A percentile compares a stretch with the other conserved stretches of the same genome.
phyloP scores from a whole-genome alignment of 169 alveolate genomes.

The Plasmodium ovale region DNA sequence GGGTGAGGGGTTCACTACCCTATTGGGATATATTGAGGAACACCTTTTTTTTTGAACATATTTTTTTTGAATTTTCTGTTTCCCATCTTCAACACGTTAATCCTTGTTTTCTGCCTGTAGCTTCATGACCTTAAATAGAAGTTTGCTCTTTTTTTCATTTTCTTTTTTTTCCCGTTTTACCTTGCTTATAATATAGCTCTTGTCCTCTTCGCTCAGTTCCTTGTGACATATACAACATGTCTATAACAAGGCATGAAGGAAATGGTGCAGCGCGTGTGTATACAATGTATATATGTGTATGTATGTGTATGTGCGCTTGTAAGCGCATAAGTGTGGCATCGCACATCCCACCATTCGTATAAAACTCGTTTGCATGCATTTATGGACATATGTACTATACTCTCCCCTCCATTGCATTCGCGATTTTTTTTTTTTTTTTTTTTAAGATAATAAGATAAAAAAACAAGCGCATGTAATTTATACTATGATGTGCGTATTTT shows the following conservation, averaged over 20 bases:
- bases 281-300: background rate
- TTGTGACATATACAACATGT: slow-evolving; percentile 73
- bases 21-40: background rate
- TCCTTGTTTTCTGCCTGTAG: slow-evolving; percentile 34
- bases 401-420: background rate
- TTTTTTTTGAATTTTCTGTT: too few relatives aligned
- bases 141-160: slow-evolving; percentile 71
- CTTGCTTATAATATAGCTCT: slow-evolving; percentile 29
- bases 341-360: too few relatives aligned
- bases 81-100: background rate
- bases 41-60: slow-evolving; percentile 10
- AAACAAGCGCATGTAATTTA: too few relatives aligned
- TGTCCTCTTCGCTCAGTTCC: slow-evolving; percentile 53
- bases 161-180: slow-evolving; percentile 66
- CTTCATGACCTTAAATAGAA: slow-evolving; percentile 68
- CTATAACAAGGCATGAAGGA: slow-evolving; percentile 17
- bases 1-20: background rate
- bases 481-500: too few relatives aligned
- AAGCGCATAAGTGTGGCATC: too few relatives aligned
- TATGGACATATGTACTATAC: slow-evolving; percentile 3
- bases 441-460: too few relatives aligned
- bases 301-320: background rate
- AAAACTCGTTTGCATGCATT: too few relatives aligned
- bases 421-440: slow-evolving; percentile 10
- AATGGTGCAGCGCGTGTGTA: background rate